A percentile compares a stretch with the other conserved stretches of the same genome.
Conservation (phyloP, 2,329 filamentous ascomycete species). For the Exutisphaerella laricina region DNA sequence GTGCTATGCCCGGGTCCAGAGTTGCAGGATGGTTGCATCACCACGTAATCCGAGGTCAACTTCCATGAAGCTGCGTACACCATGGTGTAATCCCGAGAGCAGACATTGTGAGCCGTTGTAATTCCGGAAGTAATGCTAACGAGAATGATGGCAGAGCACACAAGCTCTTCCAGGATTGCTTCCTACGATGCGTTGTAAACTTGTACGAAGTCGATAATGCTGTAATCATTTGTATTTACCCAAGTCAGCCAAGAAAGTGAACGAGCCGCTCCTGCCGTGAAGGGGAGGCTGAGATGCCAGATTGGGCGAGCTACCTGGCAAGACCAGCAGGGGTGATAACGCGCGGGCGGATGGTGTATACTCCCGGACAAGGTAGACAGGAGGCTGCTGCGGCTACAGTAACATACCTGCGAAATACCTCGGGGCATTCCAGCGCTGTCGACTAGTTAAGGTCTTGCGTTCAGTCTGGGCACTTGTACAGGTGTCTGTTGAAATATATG, state of each 20-base stretch:
- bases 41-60: too few species aligned
- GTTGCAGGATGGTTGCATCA: not conserved
- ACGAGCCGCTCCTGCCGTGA: slow-evolving; percentile 13
- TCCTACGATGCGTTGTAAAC: too few species aligned
- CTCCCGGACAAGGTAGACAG: not conserved
- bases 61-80: too few species aligned
- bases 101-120: not conserved
- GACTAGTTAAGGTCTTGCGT: not conserved
- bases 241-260: slow-evolving; percentile 9
- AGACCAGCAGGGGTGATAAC: not conserved
- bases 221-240: too few species aligned
- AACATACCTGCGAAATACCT: not conserved
- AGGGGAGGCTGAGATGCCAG: slow-evolving; percentile 8
- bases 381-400: not conserved
- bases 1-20: not conserved
- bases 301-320: not conserved
- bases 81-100: too few species aligned
- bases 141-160: too few species aligned
- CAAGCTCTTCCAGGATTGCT: too few species aligned
- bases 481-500: too few species aligned
- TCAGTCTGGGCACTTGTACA: not conserved
- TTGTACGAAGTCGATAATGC: too few species aligned
- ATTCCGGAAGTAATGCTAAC: too few species aligned
- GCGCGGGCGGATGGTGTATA: not conserved
- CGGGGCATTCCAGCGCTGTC: not conserved